phyloP scores from a whole-genome alignment of 257 asterid genomes.

The Penstemon eatonii region DNA sequence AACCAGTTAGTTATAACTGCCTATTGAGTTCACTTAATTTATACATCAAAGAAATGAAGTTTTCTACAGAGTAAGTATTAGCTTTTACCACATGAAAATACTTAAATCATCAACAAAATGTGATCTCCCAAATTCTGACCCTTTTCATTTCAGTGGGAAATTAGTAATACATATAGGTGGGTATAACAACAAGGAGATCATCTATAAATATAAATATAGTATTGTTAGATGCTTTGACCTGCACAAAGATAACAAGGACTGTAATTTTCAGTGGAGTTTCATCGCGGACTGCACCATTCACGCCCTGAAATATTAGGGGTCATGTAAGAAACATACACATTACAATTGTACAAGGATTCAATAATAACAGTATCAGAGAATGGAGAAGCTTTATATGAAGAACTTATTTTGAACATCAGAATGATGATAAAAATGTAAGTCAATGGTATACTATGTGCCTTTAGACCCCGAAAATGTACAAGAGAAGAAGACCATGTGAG shows the following conservation, averaged over 20 bases:
- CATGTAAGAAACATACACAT: slow-evolving; percentile 21
- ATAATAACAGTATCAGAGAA: background rate
- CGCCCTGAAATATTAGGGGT: slow-evolving; percentile 44
- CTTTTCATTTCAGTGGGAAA: background rate
- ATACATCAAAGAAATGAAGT: background rate
- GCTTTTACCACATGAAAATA: slow-evolving; percentile 7
- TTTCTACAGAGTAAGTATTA: background rate
- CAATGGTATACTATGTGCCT: slow-evolving; percentile 8
- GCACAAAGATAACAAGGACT: slow-evolving; percentile 76
- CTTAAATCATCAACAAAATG: background rate
- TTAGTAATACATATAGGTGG: too few species aligned
- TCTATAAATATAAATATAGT: background rate
- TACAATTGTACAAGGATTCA: slow-evolving; percentile 5
- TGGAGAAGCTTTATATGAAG: background rate
- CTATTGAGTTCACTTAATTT: background rate
- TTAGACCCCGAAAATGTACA: background rate
- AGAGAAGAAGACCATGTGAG: background rate
- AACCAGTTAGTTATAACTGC: background rate
- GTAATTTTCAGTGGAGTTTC: slow-evolving; percentile 61
- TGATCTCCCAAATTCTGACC: background rate
- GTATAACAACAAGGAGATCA: background rate
- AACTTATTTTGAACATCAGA: background rate
- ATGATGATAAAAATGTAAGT: background rate
- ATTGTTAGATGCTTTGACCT: slow-evolving; percentile 43
- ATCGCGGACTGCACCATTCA: slow-evolving; percentile 61